Evolutionary conservation across 257 asterid species (phyloP), one percentile per base, ranked within the genome.

Genomic region (Primulina tabacum): DNA sequence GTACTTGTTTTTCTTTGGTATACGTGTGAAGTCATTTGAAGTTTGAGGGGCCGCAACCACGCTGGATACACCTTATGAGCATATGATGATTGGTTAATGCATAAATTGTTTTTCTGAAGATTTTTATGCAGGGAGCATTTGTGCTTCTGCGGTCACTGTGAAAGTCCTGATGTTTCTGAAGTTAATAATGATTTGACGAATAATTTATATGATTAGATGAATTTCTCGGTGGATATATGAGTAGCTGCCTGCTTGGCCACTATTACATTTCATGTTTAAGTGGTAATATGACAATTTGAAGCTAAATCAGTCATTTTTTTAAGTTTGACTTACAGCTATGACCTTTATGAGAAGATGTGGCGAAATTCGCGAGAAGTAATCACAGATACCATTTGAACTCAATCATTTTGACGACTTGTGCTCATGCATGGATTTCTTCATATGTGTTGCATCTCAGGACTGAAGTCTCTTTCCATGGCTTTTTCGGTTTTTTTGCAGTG

Each of bases 91-190:
- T 47, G 55, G 14, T 67, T 16, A 28, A 61, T 61, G 10, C 40
- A 9, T 8, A 38, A 38, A 38, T 38, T 38, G 50, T 35, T 35
- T 35, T 35, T 35, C 43, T 35, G 43, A 35, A 35, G 43, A 35
- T 35, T 35, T 35, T 35, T 32, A 35, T 35, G 8, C 40, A 35
- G 40, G 67, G 17, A 69, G 70, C 80, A 62, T 47, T 50, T 65
- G 9, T 58, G 24, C 67, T 60, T 64, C 53, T 34, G n/a, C 14
- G 55, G 55, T 43, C 11, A 43, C 53, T 43, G 53, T 11, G 53
- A 12, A 43, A 10, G 7, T 43, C 55, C 18, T 43, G 55, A 43
- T 43, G 55, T 43, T 10, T 43, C 55, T 43, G 18, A 3, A 43
- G 55, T 43, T 40, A 14, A 43, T 11, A 40, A 43, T 43, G n/a